Evolutionary conservation across 768 basidiomycete genomes (phyloP).

Genomic region (Boletus fagicola): DNA sequence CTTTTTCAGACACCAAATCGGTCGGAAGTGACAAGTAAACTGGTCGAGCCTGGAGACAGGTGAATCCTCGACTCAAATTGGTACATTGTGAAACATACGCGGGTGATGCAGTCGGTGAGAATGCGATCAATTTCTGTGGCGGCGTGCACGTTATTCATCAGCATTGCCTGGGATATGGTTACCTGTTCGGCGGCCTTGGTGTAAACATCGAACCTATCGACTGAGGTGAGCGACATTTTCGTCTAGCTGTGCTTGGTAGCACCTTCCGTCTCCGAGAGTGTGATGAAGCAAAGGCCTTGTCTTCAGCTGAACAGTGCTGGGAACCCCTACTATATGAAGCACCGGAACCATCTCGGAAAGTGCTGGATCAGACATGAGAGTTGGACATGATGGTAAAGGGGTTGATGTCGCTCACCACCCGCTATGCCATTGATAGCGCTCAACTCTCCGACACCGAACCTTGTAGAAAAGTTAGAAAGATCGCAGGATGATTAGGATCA

Average conservation of each 20-base stretch:
- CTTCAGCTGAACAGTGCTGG: conserved; percentile 71
- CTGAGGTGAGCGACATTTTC: neutral
- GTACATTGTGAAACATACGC: conserved; percentile 33
- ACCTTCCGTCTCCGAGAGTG: conserved; percentile 83
- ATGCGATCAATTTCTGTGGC: conserved; percentile 75
- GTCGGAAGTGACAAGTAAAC: conserved; percentile 87
- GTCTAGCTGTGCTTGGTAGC: neutral
- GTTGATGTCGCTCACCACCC: conserved; percentile 46
- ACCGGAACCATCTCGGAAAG: conserved; percentile 90
- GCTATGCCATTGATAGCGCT: conserved; percentile 85
- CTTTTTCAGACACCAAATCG: conserved; percentile 69
- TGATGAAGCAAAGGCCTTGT: conserved; percentile 78
- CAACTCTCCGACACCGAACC: conserved; percentile 93
- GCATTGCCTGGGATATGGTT: conserved; percentile 61
- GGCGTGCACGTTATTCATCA: conserved; percentile 54
- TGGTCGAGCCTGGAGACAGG: conserved; percentile 60
- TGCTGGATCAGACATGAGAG: conserved; percentile 37
- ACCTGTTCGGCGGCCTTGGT: conserved; percentile 71
- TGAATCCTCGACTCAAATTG: neutral
- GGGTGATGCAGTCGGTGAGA: conserved; percentile 63
- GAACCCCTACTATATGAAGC: conserved; percentile 83
- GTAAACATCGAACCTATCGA: conserved; percentile 76
- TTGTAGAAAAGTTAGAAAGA: conserved; percentile 23
- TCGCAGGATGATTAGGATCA: too few species aligned
- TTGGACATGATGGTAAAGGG: neutral